phyloP scores from a whole-genome alignment of 306 rosid species.

The Malus sieversii region DNA sequence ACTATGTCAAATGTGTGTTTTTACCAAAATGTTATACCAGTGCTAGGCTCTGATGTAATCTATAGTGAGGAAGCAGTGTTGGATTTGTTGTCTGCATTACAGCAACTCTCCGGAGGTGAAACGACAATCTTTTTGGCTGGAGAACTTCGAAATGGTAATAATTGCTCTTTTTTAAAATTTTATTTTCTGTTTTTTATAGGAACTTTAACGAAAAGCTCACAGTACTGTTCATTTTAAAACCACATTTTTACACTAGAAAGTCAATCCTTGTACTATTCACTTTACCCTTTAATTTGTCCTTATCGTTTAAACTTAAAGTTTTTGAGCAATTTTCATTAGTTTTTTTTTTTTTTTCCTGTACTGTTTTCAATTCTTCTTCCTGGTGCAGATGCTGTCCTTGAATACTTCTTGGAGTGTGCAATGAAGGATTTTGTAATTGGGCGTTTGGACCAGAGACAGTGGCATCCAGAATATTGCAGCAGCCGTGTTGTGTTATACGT shows the following conservation, averaged over 20 bases:
- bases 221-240: too few species aligned
- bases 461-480: slow-evolving; percentile 76
- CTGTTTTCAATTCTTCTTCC: slow-evolving; percentile 8
- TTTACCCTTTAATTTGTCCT: too few species aligned
- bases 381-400: slow-evolving; percentile 70
- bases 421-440: slow-evolving; percentile 59
- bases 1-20: background rate
- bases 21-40: slow-evolving; percentile 22
- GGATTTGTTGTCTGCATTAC: slow-evolving; percentile 62
- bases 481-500: slow-evolving; percentile 67
- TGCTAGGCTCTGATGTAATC: slow-evolving; percentile 77
- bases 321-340: background rate
- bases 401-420: slow-evolving; percentile 65
- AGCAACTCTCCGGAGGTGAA: slow-evolving; percentile 54
- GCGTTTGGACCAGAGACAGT: slow-evolving; percentile 62
- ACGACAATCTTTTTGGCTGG: slow-evolving; percentile 78
- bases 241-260: too few species aligned
- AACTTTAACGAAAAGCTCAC: too few species aligned
- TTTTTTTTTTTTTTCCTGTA: background rate
- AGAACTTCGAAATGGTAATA: slow-evolving; percentile 67
- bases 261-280: too few species aligned
- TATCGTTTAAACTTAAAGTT: too few species aligned
- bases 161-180: background rate
- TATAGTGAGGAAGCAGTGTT: slow-evolving; percentile 68
- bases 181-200: background rate